Evolutionary conservation across 352 stramenopile species (phyloP), one percentile per base, ranked within the genome.

Genomic region (Phytopythium aichiense): DNA sequence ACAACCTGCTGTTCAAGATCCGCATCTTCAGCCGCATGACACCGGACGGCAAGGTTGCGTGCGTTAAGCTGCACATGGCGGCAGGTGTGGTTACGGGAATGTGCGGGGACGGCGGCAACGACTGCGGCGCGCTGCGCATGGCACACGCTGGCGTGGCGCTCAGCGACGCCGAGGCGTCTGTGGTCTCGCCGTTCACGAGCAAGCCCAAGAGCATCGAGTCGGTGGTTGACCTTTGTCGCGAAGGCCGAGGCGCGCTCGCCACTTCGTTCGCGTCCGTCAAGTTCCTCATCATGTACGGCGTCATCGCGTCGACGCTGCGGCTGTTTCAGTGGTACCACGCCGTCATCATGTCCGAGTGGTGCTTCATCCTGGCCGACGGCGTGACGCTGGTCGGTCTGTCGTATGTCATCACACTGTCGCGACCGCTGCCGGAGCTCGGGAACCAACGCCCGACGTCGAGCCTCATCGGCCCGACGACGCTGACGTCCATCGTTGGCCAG

Each of bases 271-370:
- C 71, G 9, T 77, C 69, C 7, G 81, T 96, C 76, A 96, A 95
- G 67, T 94, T 90, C 56, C 73, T 95, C 56, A 84, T 96, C 56
- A 87, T 95, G 66, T 96, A 96, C 66, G 88, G 87, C n/a, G 61
- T 95, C 72, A 73, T 93, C 38, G 67, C 77, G 43, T 82, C 68
- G 33, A 76, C 77, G 1, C 64, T 88, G 48, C 75, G 90, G 7
- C 69, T 93, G 48, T 73, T 76, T 16, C 81, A 82, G 65, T 89
- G 81, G 57, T 89, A 81, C 43, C 77, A 91, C 63, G 66, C 56
- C 9, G 74, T 92, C 23, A 89, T 88, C 35, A 71, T 94, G 48
- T 73, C 74, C 4, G 68, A 88, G 63, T 92, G 74, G 73, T 73
- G 61, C 45, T 96, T 87, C 71, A 81, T 92, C 25, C 75, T 84